These are phyloP conservation scores for Coemansia sp. DNA, from an alignment of 192 early-diverging fungal species.

Conservation along the genomic window DNA sequence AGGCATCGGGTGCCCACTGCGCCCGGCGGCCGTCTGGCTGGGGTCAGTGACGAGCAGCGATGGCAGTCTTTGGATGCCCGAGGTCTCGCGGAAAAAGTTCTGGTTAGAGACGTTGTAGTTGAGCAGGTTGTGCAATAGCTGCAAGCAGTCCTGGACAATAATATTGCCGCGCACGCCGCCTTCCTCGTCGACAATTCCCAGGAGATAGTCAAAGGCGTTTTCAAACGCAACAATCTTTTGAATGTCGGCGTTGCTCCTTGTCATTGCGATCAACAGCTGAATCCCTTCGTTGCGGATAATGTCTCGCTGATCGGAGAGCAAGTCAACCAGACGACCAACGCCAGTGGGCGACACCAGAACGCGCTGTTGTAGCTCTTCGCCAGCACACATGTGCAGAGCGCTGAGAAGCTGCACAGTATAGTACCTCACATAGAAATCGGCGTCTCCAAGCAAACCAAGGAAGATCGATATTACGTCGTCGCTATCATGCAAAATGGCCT, in stretches of 20 bases:
- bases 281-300: constrained; percentile 97
- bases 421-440: constrained; percentile 95
- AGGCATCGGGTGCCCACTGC: constrained; percentile 29
- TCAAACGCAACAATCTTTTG: constrained; percentile 99
- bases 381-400: constrained; percentile 63
- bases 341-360: constrained; percentile 85
- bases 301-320: constrained; percentile 90
- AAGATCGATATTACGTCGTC: constrained; percentile 73
- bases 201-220: constrained; percentile 91
- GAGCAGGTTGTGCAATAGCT: constrained; percentile 88
- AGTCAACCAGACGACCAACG: constrained; percentile 85
- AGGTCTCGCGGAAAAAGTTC: constrained; percentile 97
- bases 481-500: constrained; percentile 40
- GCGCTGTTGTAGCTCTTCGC: constrained; percentile 71
- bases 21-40: constrained; percentile 49
- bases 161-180: constrained; percentile 92
- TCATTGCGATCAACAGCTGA: constrained; percentile 85
- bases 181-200: constrained; percentile 87
- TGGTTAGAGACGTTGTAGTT: constrained; percentile 98
- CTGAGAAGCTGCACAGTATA: constrained; percentile 84
- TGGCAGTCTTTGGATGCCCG: constrained; percentile 88
- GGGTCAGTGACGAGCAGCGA: constrained; percentile 65
- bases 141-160: constrained; percentile 91
- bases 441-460: constrained; percentile 85
- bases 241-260: constrained; percentile 90